Conservation (phyloP, 495 filamentous ascomycete species). For the Lasiosphaeria miniovina region DNA sequence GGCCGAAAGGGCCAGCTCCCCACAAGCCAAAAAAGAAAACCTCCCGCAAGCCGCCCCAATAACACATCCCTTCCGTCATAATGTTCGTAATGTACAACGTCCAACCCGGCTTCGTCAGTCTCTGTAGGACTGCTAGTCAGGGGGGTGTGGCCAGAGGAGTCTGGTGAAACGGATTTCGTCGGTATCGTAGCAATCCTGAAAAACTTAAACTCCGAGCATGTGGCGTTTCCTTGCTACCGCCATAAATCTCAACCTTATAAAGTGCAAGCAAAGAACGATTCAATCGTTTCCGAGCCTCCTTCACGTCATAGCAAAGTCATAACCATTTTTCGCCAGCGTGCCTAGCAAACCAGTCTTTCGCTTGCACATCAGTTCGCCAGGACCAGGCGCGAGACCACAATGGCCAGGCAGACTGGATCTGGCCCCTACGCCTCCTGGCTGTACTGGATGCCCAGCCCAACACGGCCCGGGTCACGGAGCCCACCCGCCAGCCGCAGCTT, state of each 20-base stretch:
- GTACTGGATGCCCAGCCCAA: conserved; percentile 65
- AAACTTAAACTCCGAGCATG: background rate
- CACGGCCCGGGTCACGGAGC: conserved; percentile 31
- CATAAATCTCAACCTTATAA: too few relatives aligned
- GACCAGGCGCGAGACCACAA: background rate
- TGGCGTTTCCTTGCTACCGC: background rate
- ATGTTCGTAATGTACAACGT: conserved; percentile 11
- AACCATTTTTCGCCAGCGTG: too few relatives aligned
- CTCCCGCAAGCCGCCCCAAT: background rate
- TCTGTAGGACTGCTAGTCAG: background rate
- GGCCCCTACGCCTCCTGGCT: conserved; percentile 27
- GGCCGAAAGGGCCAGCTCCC: too few relatives aligned
- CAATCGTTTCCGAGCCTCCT: too few relatives aligned
- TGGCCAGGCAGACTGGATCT: too few relatives aligned
- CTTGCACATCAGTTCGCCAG: too few relatives aligned
- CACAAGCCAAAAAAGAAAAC: background rate
- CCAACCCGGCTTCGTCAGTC: background rate
- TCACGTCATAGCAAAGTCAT: too few relatives aligned
- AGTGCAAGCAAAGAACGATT: too few relatives aligned
- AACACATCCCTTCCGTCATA: background rate
- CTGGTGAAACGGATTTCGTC: conserved; percentile 2
- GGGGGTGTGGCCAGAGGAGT: background rate
- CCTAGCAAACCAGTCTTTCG: too few relatives aligned
- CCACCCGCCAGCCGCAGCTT: conserved; percentile 53
- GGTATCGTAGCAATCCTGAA: conserved; percentile 5